Conservation (phyloP, 129 eudicot genomes). For the Tanacetum coccineum region DNA sequence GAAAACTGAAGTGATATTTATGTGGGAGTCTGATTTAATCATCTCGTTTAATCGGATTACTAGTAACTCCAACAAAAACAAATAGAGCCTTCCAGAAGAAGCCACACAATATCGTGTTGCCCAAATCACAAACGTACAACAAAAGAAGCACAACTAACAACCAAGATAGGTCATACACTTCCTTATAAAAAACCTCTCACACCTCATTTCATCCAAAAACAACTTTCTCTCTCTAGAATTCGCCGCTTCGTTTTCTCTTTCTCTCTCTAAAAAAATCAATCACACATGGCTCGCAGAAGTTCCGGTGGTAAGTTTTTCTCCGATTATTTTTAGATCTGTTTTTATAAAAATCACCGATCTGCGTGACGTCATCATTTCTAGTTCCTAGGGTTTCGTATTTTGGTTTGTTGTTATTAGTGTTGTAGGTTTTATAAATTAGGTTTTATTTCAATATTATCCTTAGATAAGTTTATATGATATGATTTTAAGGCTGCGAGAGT, state of each 20-base stretch:
- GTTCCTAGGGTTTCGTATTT: constrained; percentile 12
- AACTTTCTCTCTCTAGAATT: constrained; percentile 18
- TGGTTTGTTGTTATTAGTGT: neutral
- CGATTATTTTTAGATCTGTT: constrained; percentile 11
- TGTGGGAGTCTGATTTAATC: no score
- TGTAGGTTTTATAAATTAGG: no score
- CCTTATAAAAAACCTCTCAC: neutral
- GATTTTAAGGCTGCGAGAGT: no score
- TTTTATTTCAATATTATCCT: no score
- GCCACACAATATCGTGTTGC: neutral
- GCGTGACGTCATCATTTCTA: neutral
- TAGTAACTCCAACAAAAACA: neutral
- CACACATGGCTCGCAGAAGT: constrained; percentile 78
- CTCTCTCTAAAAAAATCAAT: neutral
- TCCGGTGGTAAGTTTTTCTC: constrained; percentile 54
- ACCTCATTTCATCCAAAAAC: neutral
- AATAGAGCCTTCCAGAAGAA: constrained; percentile 1
- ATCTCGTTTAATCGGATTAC: no score
- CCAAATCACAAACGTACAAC: neutral
- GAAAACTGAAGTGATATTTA: no score
- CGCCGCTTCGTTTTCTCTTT: constrained; percentile 28
- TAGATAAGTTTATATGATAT: no score
- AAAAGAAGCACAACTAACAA: neutral
- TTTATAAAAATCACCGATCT: neutral
- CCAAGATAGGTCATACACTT: neutral